phyloP scores from a whole-genome alignment of 2,329 filamentous ascomycete genomes.

The Myriangium duriaei region DNA sequence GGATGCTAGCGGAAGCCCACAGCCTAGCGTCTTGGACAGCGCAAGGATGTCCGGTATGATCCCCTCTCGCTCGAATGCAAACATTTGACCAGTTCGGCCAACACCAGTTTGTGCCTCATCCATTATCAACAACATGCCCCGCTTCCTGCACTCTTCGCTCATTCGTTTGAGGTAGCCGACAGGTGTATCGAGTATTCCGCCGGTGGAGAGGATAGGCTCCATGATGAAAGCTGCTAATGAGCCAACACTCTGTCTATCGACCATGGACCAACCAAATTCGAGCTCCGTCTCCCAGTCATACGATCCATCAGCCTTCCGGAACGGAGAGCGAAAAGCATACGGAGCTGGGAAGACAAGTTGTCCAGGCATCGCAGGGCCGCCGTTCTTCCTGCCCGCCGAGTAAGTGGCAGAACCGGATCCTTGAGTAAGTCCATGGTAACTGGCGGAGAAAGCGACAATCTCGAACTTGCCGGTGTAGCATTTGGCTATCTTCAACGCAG shows the following conservation, averaged over 20 bases:
- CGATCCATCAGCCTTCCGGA: slow-evolving; percentile 44
- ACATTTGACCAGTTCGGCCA: slow-evolving; percentile 44
- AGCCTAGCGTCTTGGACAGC: slow-evolving; percentile 20
- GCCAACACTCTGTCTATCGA: slow-evolving; percentile 47
- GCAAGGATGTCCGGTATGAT: slow-evolving; percentile 37
- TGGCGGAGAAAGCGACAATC: slow-evolving; percentile 46
- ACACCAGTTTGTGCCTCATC: slow-evolving; percentile 50
- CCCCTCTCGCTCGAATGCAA: slow-evolving; percentile 44
- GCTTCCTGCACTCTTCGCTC: slow-evolving; percentile 40
- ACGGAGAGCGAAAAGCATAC: slow-evolving; percentile 49
- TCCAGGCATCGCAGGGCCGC: slow-evolving; percentile 41
- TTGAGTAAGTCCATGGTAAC: slow-evolving; percentile 50
- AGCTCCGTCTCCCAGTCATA: slow-evolving; percentile 56
- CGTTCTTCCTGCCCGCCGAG: slow-evolving; percentile 38
- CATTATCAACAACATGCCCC: slow-evolving; percentile 46
- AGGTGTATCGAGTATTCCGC: slow-evolving; percentile 49
- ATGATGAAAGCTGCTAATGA: slow-evolving; percentile 52
- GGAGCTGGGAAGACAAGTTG: slow-evolving; percentile 47
- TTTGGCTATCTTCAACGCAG: slow-evolving; percentile 53
- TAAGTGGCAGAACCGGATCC: slow-evolving; percentile 42
- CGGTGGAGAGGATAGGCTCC: slow-evolving; percentile 47
- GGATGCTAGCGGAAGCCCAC: slow-evolving; percentile 19
- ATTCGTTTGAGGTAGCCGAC: slow-evolving; percentile 45
- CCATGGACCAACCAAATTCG: slow-evolving; percentile 47
- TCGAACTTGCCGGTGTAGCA: slow-evolving; percentile 52